Percentiles rank a stretch among this genome's conserved stretches.
These are phyloP conservation scores for Sugiyamaella xylanicola DNA, from an alignment of 1,139 yeast genomes.

Conservation along the genomic window DNA sequence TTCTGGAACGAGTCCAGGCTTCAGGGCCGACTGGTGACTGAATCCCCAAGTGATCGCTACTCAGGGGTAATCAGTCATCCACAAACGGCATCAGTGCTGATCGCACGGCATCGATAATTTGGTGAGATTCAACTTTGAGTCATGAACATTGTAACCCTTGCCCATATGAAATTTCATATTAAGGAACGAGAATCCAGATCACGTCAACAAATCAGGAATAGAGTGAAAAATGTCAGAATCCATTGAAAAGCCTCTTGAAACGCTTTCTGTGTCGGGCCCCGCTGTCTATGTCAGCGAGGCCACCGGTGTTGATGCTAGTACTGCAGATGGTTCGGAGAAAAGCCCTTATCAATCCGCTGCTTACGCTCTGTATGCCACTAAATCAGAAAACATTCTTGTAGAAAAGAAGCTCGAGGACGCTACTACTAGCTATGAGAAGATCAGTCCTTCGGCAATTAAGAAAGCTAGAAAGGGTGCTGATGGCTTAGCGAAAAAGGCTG, in stretches of 20 bases:
- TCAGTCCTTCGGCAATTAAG: constrained; percentile 90
- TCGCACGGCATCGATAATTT: neutral
- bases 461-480: constrained; percentile 97
- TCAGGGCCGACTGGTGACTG: neutral
- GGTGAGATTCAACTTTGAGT: neutral
- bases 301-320: constrained; percentile 63
- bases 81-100: neutral
- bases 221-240: constrained; percentile 1
- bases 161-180: neutral
- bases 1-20: no score
- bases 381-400: constrained; percentile 60
- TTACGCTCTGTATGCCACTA: constrained; percentile 62
- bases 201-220: no score
- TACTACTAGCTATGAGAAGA: constrained; percentile 59
- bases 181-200: no score
- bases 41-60: neutral
- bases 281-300: constrained; percentile 67
- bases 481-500: constrained; percentile 84
- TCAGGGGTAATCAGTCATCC: constrained; percentile 3
- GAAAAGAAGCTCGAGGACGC: constrained; percentile 65
- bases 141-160: neutral
- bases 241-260: constrained; percentile 20
- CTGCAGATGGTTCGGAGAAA: constrained; percentile 59
- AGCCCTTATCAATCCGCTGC: constrained; percentile 83
- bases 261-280: constrained; percentile 23